These are phyloP conservation scores for Stentor roeselii DNA, from an alignment of 73 alveolate species.

Conservation along the genomic window DNA sequence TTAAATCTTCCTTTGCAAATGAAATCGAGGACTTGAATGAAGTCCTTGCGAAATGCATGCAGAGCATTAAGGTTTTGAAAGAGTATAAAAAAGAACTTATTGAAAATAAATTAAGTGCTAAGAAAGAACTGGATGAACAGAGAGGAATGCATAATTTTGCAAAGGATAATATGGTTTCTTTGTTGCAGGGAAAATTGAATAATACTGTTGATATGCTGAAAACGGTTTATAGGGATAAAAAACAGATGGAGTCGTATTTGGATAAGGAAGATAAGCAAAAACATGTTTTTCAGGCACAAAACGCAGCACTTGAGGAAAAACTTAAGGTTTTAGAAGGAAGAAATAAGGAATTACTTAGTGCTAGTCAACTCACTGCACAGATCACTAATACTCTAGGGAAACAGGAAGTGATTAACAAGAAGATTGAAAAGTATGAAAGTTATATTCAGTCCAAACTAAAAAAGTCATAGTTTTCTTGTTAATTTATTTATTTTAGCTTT, in stretches of 20 bases:
- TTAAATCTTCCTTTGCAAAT: not conserved
- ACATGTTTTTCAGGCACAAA: not conserved
- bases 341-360: not conserved
- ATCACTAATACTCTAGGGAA: not conserved
- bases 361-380: conserved; percentile 6
- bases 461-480: not conserved
- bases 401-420: not conserved
- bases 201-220: not conserved
- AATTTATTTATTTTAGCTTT: not conserved
- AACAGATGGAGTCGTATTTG: not conserved
- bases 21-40: conserved; percentile 11
- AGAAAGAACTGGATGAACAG: conserved; percentile 4
- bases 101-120: not conserved
- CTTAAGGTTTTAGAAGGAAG: not conserved
- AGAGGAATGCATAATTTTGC: conserved; percentile 1
- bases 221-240: conserved; percentile 17
- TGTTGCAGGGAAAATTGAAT: conserved; percentile 4
- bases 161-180: conserved; percentile 1
- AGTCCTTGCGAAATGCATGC: not conserved
- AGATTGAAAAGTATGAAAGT: conserved; percentile 6
- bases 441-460: conserved; percentile 16
- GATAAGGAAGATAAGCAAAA: not conserved
- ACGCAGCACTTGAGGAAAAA: conserved; percentile 6
- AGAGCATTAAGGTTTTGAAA: not conserved
- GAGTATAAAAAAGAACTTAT: not conserved